Conservation (phyloP, 345 rosid species). For the Barbarea vulgaris region DNA sequence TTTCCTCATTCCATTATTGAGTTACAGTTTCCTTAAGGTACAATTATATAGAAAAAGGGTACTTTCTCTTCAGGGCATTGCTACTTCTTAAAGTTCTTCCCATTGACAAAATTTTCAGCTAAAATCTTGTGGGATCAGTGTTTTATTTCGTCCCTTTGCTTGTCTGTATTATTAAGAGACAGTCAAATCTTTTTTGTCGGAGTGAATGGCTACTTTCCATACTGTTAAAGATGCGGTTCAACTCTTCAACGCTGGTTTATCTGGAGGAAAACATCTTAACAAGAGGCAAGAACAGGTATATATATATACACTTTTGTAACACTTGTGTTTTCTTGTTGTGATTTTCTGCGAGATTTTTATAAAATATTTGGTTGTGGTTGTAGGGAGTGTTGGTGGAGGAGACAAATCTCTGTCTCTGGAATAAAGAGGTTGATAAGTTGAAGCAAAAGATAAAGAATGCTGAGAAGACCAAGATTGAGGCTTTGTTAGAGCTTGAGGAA, state of each 20-base stretch:
- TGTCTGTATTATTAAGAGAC: conserved; percentile 6
- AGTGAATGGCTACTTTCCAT: conserved; percentile 72
- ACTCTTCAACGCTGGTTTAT: conserved; percentile 78
- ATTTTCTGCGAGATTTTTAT: neutral
- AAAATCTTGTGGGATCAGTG: conserved; percentile 19
- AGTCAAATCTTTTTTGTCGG: neutral
- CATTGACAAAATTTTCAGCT: neutral
- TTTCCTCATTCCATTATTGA: conserved; percentile 30
- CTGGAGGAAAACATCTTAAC: conserved; percentile 60
- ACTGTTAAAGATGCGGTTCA: conserved; percentile 93
- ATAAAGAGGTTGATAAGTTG: conserved; percentile 67
- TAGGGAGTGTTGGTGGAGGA: conserved; percentile 72
- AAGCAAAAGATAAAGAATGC: conserved; percentile 68
- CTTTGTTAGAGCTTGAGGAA: conserved; percentile 72
- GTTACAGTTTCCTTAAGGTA: conserved; percentile 9
- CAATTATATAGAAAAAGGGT: neutral
- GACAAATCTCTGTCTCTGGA: conserved; percentile 68
- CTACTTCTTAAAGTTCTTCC: neutral
- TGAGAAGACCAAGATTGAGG: conserved; percentile 68
- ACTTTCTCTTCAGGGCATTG: conserved; percentile 26
- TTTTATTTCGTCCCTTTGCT: neutral
- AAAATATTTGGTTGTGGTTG: conserved; percentile 15
- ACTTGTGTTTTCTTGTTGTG: neutral
- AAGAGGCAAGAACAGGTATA: conserved; percentile 53
- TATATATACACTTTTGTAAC: neutral